A percentile compares a stretch with the other conserved stretches of the same genome.
These are phyloP conservation scores for Fusarium metavorans DNA, from an alignment of 2,329 filamentous ascomycete genomes.

Conservation along the genomic window DNA sequence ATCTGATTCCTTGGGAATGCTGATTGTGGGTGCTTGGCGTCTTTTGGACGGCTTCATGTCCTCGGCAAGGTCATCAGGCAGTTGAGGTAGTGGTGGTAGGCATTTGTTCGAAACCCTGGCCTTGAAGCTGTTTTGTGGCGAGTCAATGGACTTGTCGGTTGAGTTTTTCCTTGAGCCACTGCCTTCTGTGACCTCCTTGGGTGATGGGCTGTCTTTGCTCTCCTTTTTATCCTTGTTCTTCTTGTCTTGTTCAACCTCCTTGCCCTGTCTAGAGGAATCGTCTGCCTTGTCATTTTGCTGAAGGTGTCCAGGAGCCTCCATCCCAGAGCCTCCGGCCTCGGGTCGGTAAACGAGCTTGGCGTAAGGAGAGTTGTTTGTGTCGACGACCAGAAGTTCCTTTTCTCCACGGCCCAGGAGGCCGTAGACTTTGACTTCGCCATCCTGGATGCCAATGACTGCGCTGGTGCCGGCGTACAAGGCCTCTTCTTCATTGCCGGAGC, in stretches of 20 bases:
- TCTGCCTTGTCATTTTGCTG: not conserved
- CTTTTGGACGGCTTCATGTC: not conserved
- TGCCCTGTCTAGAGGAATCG: not conserved
- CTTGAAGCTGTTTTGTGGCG: not conserved
- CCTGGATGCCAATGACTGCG: constrained; percentile 74
- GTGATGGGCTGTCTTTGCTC: not conserved
- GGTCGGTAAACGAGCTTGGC: constrained; percentile 57
- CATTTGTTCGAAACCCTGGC: not conserved
- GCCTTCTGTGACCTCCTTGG: not conserved
- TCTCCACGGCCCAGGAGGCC: constrained; percentile 78
- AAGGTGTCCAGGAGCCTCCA: not conserved
- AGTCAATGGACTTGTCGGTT: not conserved
- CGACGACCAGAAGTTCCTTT: constrained; percentile 75
- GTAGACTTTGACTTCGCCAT: constrained; percentile 75
- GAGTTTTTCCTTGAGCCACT: not conserved
- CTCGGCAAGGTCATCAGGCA: constrained; percentile 9
- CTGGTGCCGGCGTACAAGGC: constrained; percentile 81
- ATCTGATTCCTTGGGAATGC: constrained; percentile 3
- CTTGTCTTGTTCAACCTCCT: not conserved
- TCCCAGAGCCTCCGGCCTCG: not conserved
- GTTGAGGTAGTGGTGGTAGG: constrained; percentile 3
- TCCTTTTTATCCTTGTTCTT: not conserved
- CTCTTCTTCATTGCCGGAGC: constrained; percentile 74
- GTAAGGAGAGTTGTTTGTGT: constrained; percentile 63
- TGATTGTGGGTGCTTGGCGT: not conserved